Conservation (phyloP, 2,329 filamentous ascomycete species). For the Fusarium staphyleae region DNA sequence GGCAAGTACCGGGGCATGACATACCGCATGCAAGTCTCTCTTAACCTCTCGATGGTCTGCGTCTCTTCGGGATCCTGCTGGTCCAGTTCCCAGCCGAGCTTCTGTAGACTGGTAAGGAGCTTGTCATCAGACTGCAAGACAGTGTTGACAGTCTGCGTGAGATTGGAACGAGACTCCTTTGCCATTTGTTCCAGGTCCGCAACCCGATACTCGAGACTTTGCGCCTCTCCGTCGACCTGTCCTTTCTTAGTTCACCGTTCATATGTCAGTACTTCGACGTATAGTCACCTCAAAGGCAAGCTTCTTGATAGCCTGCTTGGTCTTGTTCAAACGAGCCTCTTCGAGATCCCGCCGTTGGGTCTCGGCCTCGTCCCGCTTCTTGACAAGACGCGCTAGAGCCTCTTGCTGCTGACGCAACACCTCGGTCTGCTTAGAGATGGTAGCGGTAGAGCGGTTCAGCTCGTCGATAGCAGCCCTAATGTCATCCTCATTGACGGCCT, state of each 20-base stretch:
- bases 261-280: background rate
- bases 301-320: slow-evolving; percentile 50
- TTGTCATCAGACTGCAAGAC: slow-evolving; percentile 69
- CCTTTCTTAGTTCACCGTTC: slow-evolving; percentile 1
- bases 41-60: slow-evolving; percentile 62
- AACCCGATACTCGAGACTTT: slow-evolving; percentile 54
- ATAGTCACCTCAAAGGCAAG: slow-evolving; percentile 51
- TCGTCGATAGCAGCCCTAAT: slow-evolving; percentile 67
- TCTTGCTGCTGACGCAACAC: slow-evolving; percentile 67
- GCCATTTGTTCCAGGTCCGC: slow-evolving; percentile 60
- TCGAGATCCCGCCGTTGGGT: slow-evolving; percentile 43
- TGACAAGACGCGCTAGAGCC: slow-evolving; percentile 61
- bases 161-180: slow-evolving; percentile 51
- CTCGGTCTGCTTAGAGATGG: slow-evolving; percentile 69
- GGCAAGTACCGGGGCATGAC: background rate
- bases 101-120: slow-evolving; percentile 69
- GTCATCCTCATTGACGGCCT: slow-evolving; percentile 65
- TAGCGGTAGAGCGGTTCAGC: slow-evolving; percentile 68
- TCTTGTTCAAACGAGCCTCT: slow-evolving; percentile 38
- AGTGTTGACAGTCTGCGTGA: slow-evolving; percentile 58
- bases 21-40: slow-evolving; percentile 63
- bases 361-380: slow-evolving; percentile 47
- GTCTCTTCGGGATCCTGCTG: slow-evolving; percentile 60
- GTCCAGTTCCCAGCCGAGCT: slow-evolving; percentile 68
- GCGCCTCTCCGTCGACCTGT: slow-evolving; percentile 58